Base-by-base conservation (phyloP, 2,329 filamentous ascomycete species). In the Sporothrix pallida region DNA sequence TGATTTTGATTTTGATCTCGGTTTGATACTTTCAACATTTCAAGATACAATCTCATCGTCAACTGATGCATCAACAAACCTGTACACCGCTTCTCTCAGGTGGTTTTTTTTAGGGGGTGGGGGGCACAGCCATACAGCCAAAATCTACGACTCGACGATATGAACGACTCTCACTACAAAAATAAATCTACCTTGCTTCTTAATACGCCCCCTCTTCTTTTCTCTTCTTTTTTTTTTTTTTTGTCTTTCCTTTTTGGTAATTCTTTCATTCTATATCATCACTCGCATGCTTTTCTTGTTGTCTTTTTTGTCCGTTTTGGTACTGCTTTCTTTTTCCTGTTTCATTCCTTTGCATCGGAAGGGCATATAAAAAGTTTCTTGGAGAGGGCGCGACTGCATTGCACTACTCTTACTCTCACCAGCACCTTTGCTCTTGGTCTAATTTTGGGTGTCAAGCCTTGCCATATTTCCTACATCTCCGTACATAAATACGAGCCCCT, bases 281-380 rank as follows among this genome's bases (percentile, higher is more conserved):
- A 50, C 3, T 56, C 62, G 42, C 1, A 52, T 44, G 31, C 23
- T 67, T 48, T 23, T 2, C 20, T 42, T 60, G 15, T 44, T 12
- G n/a, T 26, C 23, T 17, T 56, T 56, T 63, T 56, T 23, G 60
- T 48, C 8, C 13, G 9, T 68, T 68, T 60, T 58, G 62, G 56
- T 31, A 15, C 65, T 37, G 26, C 20, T 12, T 26, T 17, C 23
- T 50, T 70, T 50, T 70, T 15, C 17, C 42, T 65, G 9, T 20
- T 50, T 23, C 17, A 20, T 73, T 37, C 50, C 15, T 48, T 72
- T 44, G 50, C 65, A 52, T 37, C 23, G 10, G 48, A 37, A 17
- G 26, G n/a, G 31, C 48, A 70, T 42, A 26, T 44, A 56, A 70
- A 70, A 70, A 48, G n/a, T 23, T 65, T 60, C 12, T 37, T 46